Conservation (phyloP, 495 filamentous ascomycete species). For the Penicillium cataractarum region DNA sequence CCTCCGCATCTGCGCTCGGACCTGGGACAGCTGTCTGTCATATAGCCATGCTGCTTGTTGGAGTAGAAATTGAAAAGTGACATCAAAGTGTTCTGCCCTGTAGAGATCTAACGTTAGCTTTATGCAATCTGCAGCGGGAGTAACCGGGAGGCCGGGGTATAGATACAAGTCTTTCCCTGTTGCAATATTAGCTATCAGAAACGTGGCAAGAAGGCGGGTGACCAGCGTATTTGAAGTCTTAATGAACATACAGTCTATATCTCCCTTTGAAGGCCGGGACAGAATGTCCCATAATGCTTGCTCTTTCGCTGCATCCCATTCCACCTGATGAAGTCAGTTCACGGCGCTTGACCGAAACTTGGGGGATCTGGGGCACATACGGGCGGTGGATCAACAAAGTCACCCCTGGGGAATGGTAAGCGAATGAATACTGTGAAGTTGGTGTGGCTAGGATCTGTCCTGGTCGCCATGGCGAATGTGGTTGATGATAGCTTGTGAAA, state of each 20-base stretch:
- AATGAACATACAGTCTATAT: conserved; percentile 72
- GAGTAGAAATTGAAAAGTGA: conserved; percentile 83
- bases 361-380: conserved; percentile 50
- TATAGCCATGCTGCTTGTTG: conserved; percentile 96
- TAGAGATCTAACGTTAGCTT: conserved; percentile 18
- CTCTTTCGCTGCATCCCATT: conserved; percentile 82
- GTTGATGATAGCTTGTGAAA: conserved; percentile 1
- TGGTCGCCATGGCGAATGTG: conserved; percentile 19
- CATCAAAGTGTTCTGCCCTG: conserved; percentile 67
- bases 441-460: conserved; percentile 27
- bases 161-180: conserved; percentile 83
- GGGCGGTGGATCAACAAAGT: conserved; percentile 87
- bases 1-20: conserved; percentile 87
- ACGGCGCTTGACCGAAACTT: not conserved
- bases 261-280: conserved; percentile 70
- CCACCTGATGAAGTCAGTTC: conserved; percentile 49
- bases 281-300: conserved; percentile 87
- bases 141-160: conserved; percentile 18
- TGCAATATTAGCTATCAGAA: conserved; percentile 9
- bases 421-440: conserved; percentile 80
- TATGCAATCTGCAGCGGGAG: not conserved
- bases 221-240: not conserved
- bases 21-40: conserved; percentile 84
- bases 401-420: conserved; percentile 81
- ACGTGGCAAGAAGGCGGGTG: too few relatives aligned